Evolutionary conservation across 148 eudicot species (phyloP), one percentile per base, ranked within the genome.

Genomic region (Rheum nobile): DNA sequence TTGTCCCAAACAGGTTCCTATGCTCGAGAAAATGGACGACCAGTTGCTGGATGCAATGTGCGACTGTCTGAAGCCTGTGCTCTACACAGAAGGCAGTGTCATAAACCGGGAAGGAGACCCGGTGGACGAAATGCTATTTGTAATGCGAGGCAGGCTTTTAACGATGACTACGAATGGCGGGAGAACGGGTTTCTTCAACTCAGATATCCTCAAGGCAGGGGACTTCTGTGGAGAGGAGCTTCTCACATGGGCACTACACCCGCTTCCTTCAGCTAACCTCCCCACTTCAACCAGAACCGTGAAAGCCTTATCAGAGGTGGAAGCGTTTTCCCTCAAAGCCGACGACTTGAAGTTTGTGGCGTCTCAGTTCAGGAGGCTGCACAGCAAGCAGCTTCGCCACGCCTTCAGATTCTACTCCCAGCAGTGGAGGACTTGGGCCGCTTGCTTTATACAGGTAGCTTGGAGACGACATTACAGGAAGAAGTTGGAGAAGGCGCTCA

Each of bases 361-460:
- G 41, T 86, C 91, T 6, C 98, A 95, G 48, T 95, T 90, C 79
- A 72, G 97, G 73, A 75, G 89, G 37, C 88, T 91, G 37, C 97
- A 91, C 73, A 91, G 91, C 78, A 91, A 86, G 83, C 91, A 88
- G 77, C 84, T 95, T 37, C 88, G 91, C 0, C 96, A 95, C 65
- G 86, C 97, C 21, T 95, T 91, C 61, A 83, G 96, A 79, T 84
- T 86, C 75, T 87, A 87, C 84, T 95, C 98, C 4, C 93, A 87
- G 71, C 97, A 91, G 11, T 95, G 98, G 98, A 81, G 93, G 82
- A 91, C 98, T 7, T 91, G 98, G 98, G 98, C 97, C 0, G 98
- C 98, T 41, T 90, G 97, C 77, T 95, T 85, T 69, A 82, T 91
- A 76, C 98, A 94, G 79, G 96, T 88, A 5, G 98, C 94, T 6